A percentile compares a stretch with the other conserved stretches of the same genome.
Evolutionary conservation across 2,329 filamentous ascomycete genomes (phyloP).

Genomic region (Chaetomium globosum): DNA sequence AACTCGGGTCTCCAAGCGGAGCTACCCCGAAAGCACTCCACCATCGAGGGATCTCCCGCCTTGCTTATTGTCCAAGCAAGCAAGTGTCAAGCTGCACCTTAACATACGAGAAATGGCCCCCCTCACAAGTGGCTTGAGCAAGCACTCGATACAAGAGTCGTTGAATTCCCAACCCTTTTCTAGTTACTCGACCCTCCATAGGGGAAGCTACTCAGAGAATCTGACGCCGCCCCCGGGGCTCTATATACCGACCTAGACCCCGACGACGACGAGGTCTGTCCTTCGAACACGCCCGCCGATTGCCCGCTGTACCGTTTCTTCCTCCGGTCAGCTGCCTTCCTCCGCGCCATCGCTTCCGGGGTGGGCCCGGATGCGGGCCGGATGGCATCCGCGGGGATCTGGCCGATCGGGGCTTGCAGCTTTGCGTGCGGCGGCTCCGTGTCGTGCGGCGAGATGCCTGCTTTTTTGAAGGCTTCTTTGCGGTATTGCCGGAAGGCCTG

Average conservation of each 20-base stretch:
- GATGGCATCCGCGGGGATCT: constrained; percentile 51
- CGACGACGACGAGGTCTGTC: background rate
- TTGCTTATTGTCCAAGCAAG: background rate
- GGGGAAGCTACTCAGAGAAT: background rate
- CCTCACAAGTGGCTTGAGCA: background rate
- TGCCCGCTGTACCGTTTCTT: background rate
- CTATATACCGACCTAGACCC: constrained; percentile 1
- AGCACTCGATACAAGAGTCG: background rate
- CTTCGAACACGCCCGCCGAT: no score
- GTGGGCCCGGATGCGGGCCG: constrained; percentile 47
- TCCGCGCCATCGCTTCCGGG: constrained; percentile 46
- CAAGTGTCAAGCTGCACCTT: background rate
- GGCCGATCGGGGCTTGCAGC: constrained; percentile 51
- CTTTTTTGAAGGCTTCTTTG: constrained; percentile 47
- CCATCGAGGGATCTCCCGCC: background rate
- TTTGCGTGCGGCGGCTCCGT: constrained; percentile 46
- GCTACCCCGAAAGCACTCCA: background rate
- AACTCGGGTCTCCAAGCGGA: background rate
- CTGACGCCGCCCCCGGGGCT: background rate
- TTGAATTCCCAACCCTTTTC: background rate
- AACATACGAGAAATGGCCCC: background rate
- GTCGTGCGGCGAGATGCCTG: constrained; percentile 47
- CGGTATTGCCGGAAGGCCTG: constrained; percentile 54
- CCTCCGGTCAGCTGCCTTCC: background rate
- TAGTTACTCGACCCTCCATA: background rate